Base-by-base conservation (phyloP, 202 grass and related monocot species). In the Schoenoplectus triqueter region DNA sequence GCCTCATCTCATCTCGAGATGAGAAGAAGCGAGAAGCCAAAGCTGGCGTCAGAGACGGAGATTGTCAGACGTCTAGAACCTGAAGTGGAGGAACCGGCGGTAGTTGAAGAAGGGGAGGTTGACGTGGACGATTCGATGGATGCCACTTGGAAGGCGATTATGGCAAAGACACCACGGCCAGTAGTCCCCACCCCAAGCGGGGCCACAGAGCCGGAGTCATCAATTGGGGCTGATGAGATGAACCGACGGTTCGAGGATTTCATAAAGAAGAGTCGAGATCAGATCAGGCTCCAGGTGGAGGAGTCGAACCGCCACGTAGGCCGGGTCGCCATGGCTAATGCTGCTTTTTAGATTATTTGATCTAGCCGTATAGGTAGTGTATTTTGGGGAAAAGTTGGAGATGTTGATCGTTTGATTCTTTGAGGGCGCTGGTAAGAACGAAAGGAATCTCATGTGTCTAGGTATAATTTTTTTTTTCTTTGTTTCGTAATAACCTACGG, bases 241-340 rank as follows among this genome's bases (percentile, higher is more conserved):
- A 95, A 85, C 86, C 87, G 66, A 46, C 93, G 88, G 31, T 91
- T 95, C 4, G 95, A 98, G n/a, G 95, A 98, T 52, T 98, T 98
- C 78, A 98, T 98, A 87, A 93, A 89, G 90, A 98, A 94, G 90
- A 98, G 79, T 81, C 91, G 84, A 64, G 80, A 94, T 80, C 84
- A 89, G 88, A 86, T 89, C 69, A 73, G 81, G 42, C 86, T 88
- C 19, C 81, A 71, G 51, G 51, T 62, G 54, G 57, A 73, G 39
- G 44, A 80, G 41, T 4, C 54, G 11, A 45, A 3, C 3, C 48
- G 48, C 71, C 48, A 47, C 44, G 6, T 15, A 0, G 45, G 49
- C 19, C 48, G 49, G 54, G 22, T 31, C 1, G 51, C 54, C 54
- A 45, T 44, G 75, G 66, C 81, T 70, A 83, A 70, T 57, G 31